A percentile compares a stretch with the other conserved stretches of the same genome.
phyloP scores from a whole-genome alignment of 345 rosid species.

The Carallia pectinifolia region DNA sequence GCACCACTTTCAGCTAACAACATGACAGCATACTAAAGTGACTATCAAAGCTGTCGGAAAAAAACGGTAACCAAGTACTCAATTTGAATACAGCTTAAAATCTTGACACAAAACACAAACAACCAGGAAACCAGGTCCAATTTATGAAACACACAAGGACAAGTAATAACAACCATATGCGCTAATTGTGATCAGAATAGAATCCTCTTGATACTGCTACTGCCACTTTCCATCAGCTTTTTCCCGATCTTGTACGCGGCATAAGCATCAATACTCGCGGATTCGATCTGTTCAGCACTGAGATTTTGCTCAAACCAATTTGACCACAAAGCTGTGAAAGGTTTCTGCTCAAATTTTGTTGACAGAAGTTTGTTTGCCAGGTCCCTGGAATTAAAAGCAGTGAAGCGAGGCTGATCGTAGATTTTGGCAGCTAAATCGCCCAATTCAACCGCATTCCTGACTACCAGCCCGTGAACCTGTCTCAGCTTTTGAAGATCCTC shows the following conservation, averaged over 20 bases:
- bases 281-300: conserved; percentile 25
- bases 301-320: conserved; percentile 31
- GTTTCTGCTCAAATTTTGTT: conserved; percentile 17
- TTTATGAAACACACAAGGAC: too few species aligned
- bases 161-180: too few species aligned
- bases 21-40: too few species aligned
- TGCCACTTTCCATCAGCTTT: conserved; percentile 28
- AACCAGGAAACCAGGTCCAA: too few species aligned
- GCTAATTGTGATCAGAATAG: conserved; percentile 5
- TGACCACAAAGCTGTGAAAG: conserved; percentile 26
- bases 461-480: conserved; percentile 14
- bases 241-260: conserved; percentile 30
- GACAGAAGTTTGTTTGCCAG: conserved; percentile 18
- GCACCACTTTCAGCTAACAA: too few species aligned
- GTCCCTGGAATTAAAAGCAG: conserved; percentile 20
- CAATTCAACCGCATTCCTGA: conserved; percentile 25
- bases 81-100: too few species aligned
- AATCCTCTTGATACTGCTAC: conserved; percentile 25
- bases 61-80: too few species aligned
- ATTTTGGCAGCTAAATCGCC: conserved; percentile 29
- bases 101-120: too few species aligned
- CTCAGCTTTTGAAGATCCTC: conserved; percentile 24
- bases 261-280: conserved; percentile 28
- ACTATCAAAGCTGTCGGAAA: too few species aligned
- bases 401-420: conserved; percentile 27